These are phyloP conservation scores for Phytophthora gonapodyides DNA, from an alignment of 352 stramenopile genomes.

Conservation along the genomic window DNA sequence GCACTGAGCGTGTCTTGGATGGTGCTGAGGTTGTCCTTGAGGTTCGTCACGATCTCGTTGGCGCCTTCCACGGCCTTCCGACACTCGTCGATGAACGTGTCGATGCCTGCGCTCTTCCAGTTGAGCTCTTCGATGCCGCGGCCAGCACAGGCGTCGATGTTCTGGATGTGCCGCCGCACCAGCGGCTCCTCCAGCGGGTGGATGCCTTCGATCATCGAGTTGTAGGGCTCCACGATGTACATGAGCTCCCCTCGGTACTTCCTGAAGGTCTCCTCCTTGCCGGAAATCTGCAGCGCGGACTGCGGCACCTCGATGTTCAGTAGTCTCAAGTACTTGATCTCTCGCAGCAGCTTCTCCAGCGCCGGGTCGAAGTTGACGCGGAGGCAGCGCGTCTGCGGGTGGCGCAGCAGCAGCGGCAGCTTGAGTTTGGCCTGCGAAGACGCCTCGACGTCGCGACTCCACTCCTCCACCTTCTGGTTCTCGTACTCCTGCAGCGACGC, in stretches of 20 bases:
- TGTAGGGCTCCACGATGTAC: slow-evolving; percentile 98
- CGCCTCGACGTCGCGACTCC: slow-evolving; percentile 94
- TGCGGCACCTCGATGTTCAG: slow-evolving; percentile 95
- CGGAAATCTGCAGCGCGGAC: slow-evolving; percentile 95
- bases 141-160: slow-evolving; percentile 95
- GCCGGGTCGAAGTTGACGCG: slow-evolving; percentile 98
- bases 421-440: slow-evolving; percentile 96
- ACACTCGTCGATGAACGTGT: slow-evolving; percentile 95
- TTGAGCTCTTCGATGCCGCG: slow-evolving; percentile 95
- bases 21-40: slow-evolving; percentile 96
- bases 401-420: slow-evolving; percentile 92
- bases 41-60: slow-evolving; percentile 94
- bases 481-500: slow-evolving; percentile 97
- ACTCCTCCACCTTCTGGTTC: slow-evolving; percentile 97
- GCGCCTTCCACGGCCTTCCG: slow-evolving; percentile 83
- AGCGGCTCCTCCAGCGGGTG: slow-evolving; percentile 97
- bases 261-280: slow-evolving; percentile 95
- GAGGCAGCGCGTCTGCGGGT: slow-evolving; percentile 90
- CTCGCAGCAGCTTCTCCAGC: slow-evolving; percentile 95
- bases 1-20: slow-evolving; percentile 93
- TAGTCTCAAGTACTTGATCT: slow-evolving; percentile 98
- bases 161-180: slow-evolving; percentile 94
- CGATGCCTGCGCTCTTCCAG: slow-evolving; percentile 94
- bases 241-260: slow-evolving; percentile 97
- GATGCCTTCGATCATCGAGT: slow-evolving; percentile 96